Evolutionary conservation across 805 yeast genomes (phyloP).

Genomic region (Zygosaccharomyces gambellarensis): DNA sequence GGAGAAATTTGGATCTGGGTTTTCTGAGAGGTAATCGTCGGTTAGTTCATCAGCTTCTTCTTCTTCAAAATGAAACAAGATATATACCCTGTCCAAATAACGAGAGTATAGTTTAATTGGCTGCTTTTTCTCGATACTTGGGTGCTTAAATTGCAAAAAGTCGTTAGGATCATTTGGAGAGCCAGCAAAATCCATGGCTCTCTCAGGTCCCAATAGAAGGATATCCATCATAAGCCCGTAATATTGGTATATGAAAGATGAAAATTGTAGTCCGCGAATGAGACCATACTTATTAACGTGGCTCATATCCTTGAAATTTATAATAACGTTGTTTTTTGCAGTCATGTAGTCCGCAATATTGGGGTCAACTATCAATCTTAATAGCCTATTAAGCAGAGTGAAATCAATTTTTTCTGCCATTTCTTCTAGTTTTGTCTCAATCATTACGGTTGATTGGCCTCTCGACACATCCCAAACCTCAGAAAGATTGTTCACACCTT

Average conservation of each 20-base stretch:
- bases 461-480: constrained; percentile 72
- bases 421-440: constrained; percentile 69
- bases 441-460: constrained; percentile 77
- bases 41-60: constrained; percentile 72
- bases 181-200: constrained; percentile 88
- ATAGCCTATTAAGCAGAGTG: constrained; percentile 73
- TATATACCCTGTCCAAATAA: constrained; percentile 74
- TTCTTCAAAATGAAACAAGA: constrained; percentile 68
- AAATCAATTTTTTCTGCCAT: constrained; percentile 84
- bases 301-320: constrained; percentile 91
- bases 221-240: constrained; percentile 85
- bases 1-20: constrained; percentile 91
- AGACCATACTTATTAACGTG: constrained; percentile 87
- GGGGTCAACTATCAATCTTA: constrained; percentile 79
- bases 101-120: constrained; percentile 82
- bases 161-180: constrained; percentile 64
- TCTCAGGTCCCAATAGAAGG: constrained; percentile 73
- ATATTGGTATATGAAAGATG: constrained; percentile 84
- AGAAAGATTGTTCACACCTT: constrained; percentile 75
- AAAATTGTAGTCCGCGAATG: constrained; percentile 81
- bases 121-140: constrained; percentile 54
- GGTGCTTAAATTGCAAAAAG: constrained; percentile 65
- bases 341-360: constrained; percentile 92
- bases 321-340: constrained; percentile 76
- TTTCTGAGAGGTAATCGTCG: constrained; percentile 70